Percentiles rank a stretch among this genome's conserved stretches.
These are phyloP conservation scores for Bipolaris victoriae DNA, from an alignment of 2,329 filamentous ascomycete species.

Conservation along the genomic window DNA sequence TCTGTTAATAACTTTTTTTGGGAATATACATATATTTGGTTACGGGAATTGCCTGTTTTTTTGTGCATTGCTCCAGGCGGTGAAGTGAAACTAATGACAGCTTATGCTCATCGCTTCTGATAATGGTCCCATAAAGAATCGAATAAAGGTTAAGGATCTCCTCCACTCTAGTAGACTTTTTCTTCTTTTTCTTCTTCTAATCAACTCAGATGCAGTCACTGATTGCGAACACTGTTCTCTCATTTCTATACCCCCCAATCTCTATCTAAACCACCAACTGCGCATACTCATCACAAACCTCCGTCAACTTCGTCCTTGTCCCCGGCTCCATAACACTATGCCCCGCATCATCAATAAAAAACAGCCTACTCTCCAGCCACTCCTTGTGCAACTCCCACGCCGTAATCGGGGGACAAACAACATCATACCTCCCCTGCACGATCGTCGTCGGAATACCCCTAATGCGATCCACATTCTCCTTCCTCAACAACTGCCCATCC, in stretches of 20 bases:
- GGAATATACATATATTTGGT: neutral
- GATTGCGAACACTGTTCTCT: no score
- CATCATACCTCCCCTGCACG: conserved; percentile 56
- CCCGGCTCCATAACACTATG: conserved; percentile 42
- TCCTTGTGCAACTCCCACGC: conserved; percentile 54
- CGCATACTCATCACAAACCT: conserved; percentile 35
- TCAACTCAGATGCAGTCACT: no score
- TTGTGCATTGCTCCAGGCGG: neutral
- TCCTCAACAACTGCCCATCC: conserved; percentile 50
- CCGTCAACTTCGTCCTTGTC: conserved; percentile 33
- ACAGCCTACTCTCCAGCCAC: conserved; percentile 43
- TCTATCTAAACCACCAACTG: neutral
- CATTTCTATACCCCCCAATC: neutral
- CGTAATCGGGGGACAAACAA: conserved; percentile 53
- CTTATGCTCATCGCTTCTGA: no score
- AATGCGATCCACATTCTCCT: conserved; percentile 46
- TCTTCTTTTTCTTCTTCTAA: no score
- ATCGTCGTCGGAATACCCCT: conserved; percentile 49
- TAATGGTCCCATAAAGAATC: no score
- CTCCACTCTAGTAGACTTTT: no score
- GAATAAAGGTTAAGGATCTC: no score
- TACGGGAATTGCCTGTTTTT: neutral
- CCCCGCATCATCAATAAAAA: conserved; percentile 44
- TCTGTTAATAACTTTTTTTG: neutral
- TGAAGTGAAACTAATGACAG: neutral